Base-by-base conservation (phyloP, 129 eudicot genomes). In the Sambucus nigra region DNA sequence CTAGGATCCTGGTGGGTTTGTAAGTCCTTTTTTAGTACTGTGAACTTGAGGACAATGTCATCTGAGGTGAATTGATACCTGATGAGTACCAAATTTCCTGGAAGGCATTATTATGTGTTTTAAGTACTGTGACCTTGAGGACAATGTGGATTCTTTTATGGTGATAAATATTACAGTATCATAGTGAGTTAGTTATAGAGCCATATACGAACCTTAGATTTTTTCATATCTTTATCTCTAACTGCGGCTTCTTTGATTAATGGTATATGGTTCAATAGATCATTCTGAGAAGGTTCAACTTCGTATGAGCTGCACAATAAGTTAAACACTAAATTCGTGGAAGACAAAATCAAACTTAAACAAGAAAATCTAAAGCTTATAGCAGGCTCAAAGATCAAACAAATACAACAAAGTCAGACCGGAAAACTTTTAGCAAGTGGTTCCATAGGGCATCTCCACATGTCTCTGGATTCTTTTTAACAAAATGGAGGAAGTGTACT, bases 181-280 rank as follows among this genome's bases (percentile, higher is more conserved):
- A n/a, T n/a, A n/a, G n/a, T n/a, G n/a, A n/a, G n/a, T n/a, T n/a
- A n/a, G n/a, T n/a, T n/a, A n/a, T n/a, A n/a, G n/a, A n/a, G n/a
- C n/a, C n/a, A n/a, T n/a, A n/a, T n/a, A 52, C 55, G 24, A 53
- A 81, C 92, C 95, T 81, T 59, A 7, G 79, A 76, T 27, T 65
- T 75, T 7, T 62, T 73, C 9, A 87, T 39, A 60, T 74, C 80
- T 64, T 66, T 58, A 40, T 83, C 94, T 32, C 61, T 68, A 51
- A 32, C 16, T 29, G 66, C 73, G 52, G 79, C 80, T 59, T 61
- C 72, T 44, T 46, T 57, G 8, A 83, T 62, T 64, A 77, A 42
- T 39, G 38, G 50, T 47, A 77, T 35, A 42, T 83, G 94, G 68
- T 66, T 67, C 46, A 57, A 57, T 22, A 78, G 72, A 56, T 78